These are phyloP conservation scores for Clarireedia sp. DNA, from an alignment of 2,329 filamentous ascomycete genomes.

Conservation along the genomic window DNA sequence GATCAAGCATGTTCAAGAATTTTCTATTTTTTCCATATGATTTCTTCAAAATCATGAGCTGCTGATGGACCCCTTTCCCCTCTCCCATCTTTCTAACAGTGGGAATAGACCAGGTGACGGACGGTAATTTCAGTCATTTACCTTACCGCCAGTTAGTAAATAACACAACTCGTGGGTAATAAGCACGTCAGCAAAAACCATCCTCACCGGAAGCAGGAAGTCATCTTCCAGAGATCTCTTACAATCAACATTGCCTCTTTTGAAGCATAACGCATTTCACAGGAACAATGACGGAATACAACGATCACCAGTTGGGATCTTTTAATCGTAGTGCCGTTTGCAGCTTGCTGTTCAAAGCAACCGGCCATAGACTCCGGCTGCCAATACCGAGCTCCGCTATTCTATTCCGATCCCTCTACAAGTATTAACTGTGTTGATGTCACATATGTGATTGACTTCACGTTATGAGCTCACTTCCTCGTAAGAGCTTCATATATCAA, in stretches of 20 bases:
- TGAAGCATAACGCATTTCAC: neutral
- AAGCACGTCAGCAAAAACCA: too few relatives aligned
- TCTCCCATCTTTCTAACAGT: too few relatives aligned
- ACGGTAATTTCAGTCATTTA: too few relatives aligned
- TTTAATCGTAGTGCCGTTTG: neutral
- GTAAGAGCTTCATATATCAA: neutral
- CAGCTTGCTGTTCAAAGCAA: neutral
- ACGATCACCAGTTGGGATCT: neutral
- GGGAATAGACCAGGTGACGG: too few relatives aligned
- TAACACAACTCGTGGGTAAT: too few relatives aligned
- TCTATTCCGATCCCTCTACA: too few relatives aligned
- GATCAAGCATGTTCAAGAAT: neutral
- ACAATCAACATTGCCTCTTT: neutral
- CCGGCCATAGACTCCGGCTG: neutral
- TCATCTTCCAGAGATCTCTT: neutral
- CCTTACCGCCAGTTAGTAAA: too few relatives aligned
- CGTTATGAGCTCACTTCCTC: neutral
- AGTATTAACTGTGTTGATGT: too few relatives aligned
- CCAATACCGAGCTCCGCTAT: too few relatives aligned
- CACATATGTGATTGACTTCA: neutral
- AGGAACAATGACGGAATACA: conserved; percentile 5
- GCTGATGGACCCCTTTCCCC: too few relatives aligned
- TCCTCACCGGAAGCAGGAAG: neutral
- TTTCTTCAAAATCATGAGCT: too few relatives aligned
- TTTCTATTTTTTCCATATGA: neutral